Conservation (phyloP, 2,329 filamentous ascomycete species). For the Pseudopithomyces chartarum region DNA sequence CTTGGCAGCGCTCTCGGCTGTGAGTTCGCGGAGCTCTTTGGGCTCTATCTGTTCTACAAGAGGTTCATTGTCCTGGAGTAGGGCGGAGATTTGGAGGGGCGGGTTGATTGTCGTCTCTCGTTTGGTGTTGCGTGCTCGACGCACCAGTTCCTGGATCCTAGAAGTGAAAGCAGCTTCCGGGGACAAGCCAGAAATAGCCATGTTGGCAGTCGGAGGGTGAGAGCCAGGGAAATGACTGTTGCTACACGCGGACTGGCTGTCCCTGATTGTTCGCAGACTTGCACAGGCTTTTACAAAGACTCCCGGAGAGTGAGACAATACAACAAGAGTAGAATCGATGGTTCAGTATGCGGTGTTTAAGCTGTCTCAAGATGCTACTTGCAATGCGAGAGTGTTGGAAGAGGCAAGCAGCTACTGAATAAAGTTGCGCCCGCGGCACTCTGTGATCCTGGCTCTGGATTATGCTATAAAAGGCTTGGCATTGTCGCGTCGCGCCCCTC, state of each 20-base stretch:
- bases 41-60: slow-evolving; percentile 31
- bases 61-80: slow-evolving; percentile 37
- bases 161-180: slow-evolving; percentile 31
- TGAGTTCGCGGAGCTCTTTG: slow-evolving; percentile 61
- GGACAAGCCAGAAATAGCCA: slow-evolving; percentile 33
- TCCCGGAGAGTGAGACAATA: too few relatives aligned
- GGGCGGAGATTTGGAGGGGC: slow-evolving; percentile 48
- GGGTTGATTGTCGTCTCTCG: slow-evolving; percentile 49
- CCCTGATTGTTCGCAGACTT: too few relatives aligned
- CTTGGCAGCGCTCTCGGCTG: slow-evolving; percentile 83
- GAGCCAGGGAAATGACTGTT: not conserved
- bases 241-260: not conserved
- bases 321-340: not conserved
- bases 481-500: slow-evolving; percentile 1
- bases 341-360: not conserved
- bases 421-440: not conserved
- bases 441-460: not conserved
- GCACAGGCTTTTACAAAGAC: too few relatives aligned
- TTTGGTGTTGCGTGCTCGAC: slow-evolving; percentile 48
- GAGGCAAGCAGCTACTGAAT: not conserved
- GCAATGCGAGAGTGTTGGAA: not conserved
- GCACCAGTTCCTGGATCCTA: slow-evolving; percentile 48
- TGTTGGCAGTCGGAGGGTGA: slow-evolving; percentile 11
- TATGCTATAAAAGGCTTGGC: not conserved
- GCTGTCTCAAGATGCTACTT: not conserved